These are phyloP conservation scores for Potentilla sterilis DNA, from an alignment of 306 rosid genomes.

Conservation along the genomic window DNA sequence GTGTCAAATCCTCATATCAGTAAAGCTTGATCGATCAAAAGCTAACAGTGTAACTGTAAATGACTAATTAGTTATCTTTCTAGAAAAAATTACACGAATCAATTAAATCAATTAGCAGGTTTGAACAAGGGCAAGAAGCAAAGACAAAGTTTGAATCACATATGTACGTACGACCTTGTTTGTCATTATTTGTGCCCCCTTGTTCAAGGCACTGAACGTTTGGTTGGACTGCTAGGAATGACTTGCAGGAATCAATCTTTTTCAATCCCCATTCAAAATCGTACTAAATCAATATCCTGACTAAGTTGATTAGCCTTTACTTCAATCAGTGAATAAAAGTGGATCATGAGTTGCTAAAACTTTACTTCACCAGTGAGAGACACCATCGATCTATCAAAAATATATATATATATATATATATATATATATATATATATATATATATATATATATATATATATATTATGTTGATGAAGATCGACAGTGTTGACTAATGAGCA, in stretches of 20 bases:
- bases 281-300: background rate
- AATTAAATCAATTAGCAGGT: too few relatives aligned
- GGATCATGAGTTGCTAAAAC: background rate
- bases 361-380: background rate
- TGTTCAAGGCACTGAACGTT: background rate
- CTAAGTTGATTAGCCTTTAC: background rate
- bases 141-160: background rate
- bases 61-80: too few relatives aligned
- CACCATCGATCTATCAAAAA: background rate
- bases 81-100: too few relatives aligned
- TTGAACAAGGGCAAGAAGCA: background rate
- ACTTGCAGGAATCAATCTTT: constrained; percentile 5
- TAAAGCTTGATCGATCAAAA: too few relatives aligned
- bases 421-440: too few relatives aligned
- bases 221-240: constrained; percentile 23
- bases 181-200: background rate
- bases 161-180: background rate
- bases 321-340: background rate
- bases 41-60: too few relatives aligned
- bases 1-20: too few relatives aligned
- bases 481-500: background rate
- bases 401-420: too few relatives aligned
- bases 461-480: background rate
- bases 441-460: too few relatives aligned
- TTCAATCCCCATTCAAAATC: background rate